These are phyloP conservation scores for Phytophthora podocarpi DNA, from an alignment of 352 stramenopile genomes.

Conservation along the genomic window DNA sequence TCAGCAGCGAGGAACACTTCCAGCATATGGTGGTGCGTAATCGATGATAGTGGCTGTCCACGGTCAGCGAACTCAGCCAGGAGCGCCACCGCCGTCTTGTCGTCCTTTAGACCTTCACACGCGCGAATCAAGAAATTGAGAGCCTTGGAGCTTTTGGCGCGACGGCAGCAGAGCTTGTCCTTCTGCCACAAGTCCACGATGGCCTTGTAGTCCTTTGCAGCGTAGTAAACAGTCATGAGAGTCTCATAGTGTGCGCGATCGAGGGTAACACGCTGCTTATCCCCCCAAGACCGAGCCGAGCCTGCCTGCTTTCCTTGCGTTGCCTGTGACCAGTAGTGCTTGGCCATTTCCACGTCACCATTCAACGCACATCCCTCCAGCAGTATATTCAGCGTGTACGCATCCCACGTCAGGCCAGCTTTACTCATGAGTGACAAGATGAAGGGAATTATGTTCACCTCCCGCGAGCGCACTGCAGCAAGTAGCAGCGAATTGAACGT, in stretches of 20 bases:
- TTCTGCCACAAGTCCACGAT: constrained; percentile 66
- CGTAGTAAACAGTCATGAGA: constrained; percentile 73
- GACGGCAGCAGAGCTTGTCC: constrained; percentile 60
- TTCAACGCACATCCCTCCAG: constrained; percentile 61
- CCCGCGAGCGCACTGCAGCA: constrained; percentile 58
- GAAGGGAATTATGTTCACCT: constrained; percentile 49
- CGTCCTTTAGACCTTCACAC: constrained; percentile 56
- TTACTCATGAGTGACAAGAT: constrained; percentile 61
- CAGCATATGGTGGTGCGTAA: constrained; percentile 84
- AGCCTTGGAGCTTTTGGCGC: constrained; percentile 74
- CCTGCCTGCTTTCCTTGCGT: constrained; percentile 22
- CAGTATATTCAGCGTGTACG: constrained; percentile 81
- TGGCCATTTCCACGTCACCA: constrained; percentile 48
- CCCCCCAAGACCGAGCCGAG: neutral
- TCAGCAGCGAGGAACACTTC: constrained; percentile 60
- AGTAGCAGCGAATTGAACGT: constrained; percentile 79
- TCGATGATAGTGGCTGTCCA: constrained; percentile 55
- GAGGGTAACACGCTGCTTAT: constrained; percentile 45
- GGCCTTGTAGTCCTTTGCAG: constrained; percentile 55
- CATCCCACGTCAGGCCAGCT: constrained; percentile 61
- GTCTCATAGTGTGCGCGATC: constrained; percentile 79
- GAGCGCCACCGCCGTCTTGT: constrained; percentile 48
- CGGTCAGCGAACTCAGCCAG: constrained; percentile 68
- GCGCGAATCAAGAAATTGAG: constrained; percentile 82
- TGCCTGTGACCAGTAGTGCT: constrained; percentile 63